phyloP scores from a whole-genome alignment of 257 asterid genomes.

The Solanum piurae region DNA sequence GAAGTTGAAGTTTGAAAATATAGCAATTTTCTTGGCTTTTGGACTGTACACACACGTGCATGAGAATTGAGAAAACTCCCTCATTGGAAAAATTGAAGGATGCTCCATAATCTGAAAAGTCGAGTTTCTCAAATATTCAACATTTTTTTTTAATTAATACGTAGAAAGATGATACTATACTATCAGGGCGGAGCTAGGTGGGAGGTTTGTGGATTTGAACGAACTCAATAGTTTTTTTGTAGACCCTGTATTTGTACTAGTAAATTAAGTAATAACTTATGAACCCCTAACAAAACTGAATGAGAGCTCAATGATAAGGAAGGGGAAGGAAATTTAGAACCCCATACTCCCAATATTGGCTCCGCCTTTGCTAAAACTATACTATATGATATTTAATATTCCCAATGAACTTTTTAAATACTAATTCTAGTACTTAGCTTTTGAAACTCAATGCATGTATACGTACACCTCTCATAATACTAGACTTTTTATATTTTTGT shows the following conservation, averaged over 20 bases:
- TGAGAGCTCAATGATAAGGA: no score
- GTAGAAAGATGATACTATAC: neutral
- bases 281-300: no score
- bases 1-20: slow-evolving; percentile 16
- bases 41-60: neutral
- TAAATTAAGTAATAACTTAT: no score
- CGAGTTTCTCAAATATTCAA: neutral
- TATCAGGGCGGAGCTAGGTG: no score
- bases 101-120: neutral
- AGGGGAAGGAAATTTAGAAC: no score
- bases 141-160: neutral
- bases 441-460: neutral
- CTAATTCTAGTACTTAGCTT: neutral
- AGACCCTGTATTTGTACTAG: no score
- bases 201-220: no score
- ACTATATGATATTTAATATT: neutral
- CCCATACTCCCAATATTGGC: no score
- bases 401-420: neutral
- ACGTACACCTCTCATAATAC: neutral
- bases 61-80: neutral
- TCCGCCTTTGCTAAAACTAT: no score
- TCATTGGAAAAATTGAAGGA: neutral
- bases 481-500: neutral
- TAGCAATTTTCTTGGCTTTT: neutral
- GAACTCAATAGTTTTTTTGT: no score